These are phyloP conservation scores for Luzula sylvatica DNA, from an alignment of 176 grass and related monocot species.

Conservation along the genomic window DNA sequence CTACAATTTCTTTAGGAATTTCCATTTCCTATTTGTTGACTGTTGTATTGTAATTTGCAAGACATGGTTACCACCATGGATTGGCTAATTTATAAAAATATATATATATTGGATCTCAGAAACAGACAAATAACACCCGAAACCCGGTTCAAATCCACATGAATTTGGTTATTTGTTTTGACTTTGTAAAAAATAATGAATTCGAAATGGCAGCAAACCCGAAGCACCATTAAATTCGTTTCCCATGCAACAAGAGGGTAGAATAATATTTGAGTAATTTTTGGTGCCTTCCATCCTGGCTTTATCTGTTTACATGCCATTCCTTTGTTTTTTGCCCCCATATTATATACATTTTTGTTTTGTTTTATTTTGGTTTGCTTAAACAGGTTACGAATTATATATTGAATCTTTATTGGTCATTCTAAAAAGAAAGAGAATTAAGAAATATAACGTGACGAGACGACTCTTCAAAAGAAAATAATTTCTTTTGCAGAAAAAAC, in stretches of 20 bases:
- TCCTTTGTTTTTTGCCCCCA: constrained; percentile 2
- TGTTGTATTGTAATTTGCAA: too few relatives aligned
- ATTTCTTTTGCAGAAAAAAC: too few relatives aligned
- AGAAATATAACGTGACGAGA: not conserved
- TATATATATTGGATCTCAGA: not conserved
- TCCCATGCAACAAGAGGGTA: constrained; percentile 16
- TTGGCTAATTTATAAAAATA: too few relatives aligned
- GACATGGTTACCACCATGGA: too few relatives aligned
- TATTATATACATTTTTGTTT: constrained; percentile 8
- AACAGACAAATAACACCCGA: constrained; percentile 3
- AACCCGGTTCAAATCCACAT: constrained; percentile 23
- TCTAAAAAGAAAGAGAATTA: not conserved
- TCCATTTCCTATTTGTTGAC: too few relatives aligned
- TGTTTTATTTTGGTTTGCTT: not conserved
- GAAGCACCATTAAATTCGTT: constrained; percentile 17
- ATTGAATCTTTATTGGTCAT: too few relatives aligned
- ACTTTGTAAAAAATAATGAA: constrained; percentile 26
- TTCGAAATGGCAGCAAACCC: constrained; percentile 20
- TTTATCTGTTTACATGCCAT: constrained; percentile 7
- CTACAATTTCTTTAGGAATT: too few relatives aligned
- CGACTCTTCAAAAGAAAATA: too few relatives aligned
- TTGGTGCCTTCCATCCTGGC: constrained; percentile 12
- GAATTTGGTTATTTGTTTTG: constrained; percentile 20
- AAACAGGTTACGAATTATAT: not conserved
- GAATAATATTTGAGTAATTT: not conserved